phyloP scores from a whole-genome alignment of 202 grass and related monocot genomes.

The Hordeum pubiflorum region DNA sequence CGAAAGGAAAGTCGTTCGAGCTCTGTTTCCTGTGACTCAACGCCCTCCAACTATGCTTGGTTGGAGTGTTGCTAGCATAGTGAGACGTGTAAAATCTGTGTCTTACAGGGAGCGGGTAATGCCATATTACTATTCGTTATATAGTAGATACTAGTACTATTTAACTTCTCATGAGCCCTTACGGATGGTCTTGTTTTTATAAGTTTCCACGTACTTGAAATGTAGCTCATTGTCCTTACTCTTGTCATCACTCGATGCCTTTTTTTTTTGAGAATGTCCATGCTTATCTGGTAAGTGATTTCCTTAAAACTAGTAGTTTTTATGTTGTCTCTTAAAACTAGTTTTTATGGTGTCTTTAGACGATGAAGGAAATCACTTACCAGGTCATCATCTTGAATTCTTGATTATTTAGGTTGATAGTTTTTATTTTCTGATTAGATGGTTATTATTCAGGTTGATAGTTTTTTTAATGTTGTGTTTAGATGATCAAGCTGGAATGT shows the following conservation, averaged over 20 bases:
- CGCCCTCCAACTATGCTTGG: neutral
- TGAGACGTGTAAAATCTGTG: constrained; percentile 27
- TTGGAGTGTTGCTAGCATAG: constrained; percentile 30
- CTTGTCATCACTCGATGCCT: too few relatives aligned
- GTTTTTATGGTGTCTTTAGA: neutral
- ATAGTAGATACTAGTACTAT: too few relatives aligned
- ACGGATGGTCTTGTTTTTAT: too few relatives aligned
- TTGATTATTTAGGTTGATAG: too few relatives aligned
- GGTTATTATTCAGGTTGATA: too few relatives aligned
- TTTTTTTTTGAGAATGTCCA: neutral
- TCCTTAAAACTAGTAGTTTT: neutral
- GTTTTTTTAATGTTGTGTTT: neutral
- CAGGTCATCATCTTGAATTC: too few relatives aligned
- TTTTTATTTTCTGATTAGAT: too few relatives aligned
- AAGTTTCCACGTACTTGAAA: neutral
- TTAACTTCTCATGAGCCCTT: too few relatives aligned
- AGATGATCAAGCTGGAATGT: neutral
- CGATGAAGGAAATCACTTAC: neutral
- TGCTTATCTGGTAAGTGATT: neutral
- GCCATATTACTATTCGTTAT: neutral
- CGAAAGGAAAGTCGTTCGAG: constrained; percentile 2
- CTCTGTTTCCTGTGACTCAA: constrained; percentile 29
- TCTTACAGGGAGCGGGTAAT: constrained; percentile 25
- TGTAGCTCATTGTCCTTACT: neutral
- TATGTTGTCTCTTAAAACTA: neutral